phyloP scores from a whole-genome alignment of 2,329 filamentous ascomycete species.

The Parafenestella ontariensis region DNA sequence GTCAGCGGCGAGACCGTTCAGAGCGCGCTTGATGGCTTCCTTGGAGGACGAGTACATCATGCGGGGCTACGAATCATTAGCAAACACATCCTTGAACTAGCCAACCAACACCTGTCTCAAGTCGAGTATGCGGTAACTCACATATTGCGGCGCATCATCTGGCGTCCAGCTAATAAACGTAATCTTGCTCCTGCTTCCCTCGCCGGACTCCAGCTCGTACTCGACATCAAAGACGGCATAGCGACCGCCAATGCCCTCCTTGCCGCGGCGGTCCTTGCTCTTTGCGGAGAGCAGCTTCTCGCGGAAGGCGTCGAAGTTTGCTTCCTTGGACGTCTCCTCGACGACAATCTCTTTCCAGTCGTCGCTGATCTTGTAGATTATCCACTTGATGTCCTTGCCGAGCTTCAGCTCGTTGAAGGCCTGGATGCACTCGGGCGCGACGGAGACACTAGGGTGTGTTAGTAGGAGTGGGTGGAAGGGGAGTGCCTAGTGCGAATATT shows the following conservation, averaged over 20 bases:
- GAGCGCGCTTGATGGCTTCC: slow-evolving; percentile 80
- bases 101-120: neutral
- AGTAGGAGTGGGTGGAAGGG: slow-evolving; percentile 14
- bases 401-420: slow-evolving; percentile 85
- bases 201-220: slow-evolving; percentile 74
- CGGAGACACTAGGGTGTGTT: slow-evolving; percentile 66
- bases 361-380: slow-evolving; percentile 87
- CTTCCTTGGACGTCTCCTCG: slow-evolving; percentile 72
- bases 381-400: slow-evolving; percentile 77
- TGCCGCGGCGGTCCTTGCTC: slow-evolving; percentile 71
- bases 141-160: slow-evolving; percentile 78
- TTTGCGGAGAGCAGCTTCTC: slow-evolving; percentile 77
- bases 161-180: slow-evolving; percentile 47
- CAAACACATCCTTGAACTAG: neutral
- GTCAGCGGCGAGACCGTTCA: slow-evolving; percentile 77
- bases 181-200: slow-evolving; percentile 70
- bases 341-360: slow-evolving; percentile 83
- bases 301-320: slow-evolving; percentile 76
- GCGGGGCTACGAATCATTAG: slow-evolving; percentile 67
- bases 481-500: slow-evolving; percentile 6
- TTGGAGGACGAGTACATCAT: slow-evolving; percentile 93
- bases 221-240: slow-evolving; percentile 88
- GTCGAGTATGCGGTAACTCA: slow-evolving; percentile 52
- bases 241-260: slow-evolving; percentile 68
- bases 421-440: slow-evolving; percentile 72